Evolutionary conservation across 441 rosid genomes (phyloP), one percentile per base, ranked within the genome.

Genomic region (Cnidoscolus chayamansa): DNA sequence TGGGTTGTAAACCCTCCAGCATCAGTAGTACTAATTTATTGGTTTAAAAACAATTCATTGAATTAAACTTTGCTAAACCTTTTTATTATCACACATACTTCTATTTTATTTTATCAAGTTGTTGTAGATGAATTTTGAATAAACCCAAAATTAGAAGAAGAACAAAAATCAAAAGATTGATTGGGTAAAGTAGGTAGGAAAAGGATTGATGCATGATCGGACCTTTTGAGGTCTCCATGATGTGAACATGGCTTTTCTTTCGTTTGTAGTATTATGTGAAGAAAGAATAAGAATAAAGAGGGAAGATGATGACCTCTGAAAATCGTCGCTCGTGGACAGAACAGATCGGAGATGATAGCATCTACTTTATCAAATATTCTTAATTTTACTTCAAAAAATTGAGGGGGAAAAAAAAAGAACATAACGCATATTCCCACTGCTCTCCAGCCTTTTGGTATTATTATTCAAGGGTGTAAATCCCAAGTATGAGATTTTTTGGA

Each of bases 251-350:
- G 13, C 55, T 30, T 59, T 54, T 17, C 11, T 49, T 30, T 35
- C 1, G 1, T 20, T 35, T 0, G 17, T 25, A 37, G 13, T 25
- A 37, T 3, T 1, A 43, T 13, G 72, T 7, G 54, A 50, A 57
- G 61, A 25, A 15, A 16, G 67, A 67, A 63, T 43, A 72, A 64
- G 20, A 48, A 73, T 30, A 32, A 16, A 45, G 47, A 47, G 8
- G 56, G 48, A 17, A 12, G 7, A 0, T 50, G 53, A 8, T 55
- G 7, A 45, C 56, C 45, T 40, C 55, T 51, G 0, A 62, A 61
- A 35, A 51, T 45, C 17, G 9, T 43, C 55, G 43, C 4, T 63
- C 57, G 25, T 55, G 55, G 40, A 25, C 25, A 25, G 40, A 45
- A 45, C 7, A 17, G 49, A 32, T 54, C 12, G 10, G 16, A 12